Evolutionary conservation across 2,329 filamentous ascomycete species (phyloP), one percentile per base, ranked within the genome.

Genomic region (Metarhizium sp.): DNA sequence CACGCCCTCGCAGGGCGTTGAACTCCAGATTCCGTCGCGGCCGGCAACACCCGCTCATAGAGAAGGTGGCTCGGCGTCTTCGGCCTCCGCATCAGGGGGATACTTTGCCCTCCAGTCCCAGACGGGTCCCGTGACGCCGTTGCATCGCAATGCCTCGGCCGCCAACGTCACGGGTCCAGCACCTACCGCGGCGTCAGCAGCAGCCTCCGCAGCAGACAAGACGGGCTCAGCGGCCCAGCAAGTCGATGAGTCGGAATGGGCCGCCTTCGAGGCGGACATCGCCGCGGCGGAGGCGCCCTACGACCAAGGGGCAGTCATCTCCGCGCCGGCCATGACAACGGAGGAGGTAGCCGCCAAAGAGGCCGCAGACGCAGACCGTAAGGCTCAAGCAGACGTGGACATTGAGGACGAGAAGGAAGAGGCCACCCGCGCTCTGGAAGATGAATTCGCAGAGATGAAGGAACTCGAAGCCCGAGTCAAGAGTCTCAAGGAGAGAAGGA

Each of bases 191-290:
- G 32, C 32, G 7, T 34, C 32, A 34, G 32, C 32, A 11, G 32
- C 32, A 34, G 32, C 32, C 32, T 34, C 32, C 18, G 18, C 18
- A 20, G 42, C 42, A 11, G 42, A 20, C 42, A 45, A 45, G 10
- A 18, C 16, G 10, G 2, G 14, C 10, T 40, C 61, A 30, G 50
- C 59, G 18, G 53, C 62, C 46, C 57, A 60, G 18, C 60, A 66
- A 7, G 72, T 76, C 8, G 84, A 92, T 66, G 89, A 95, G 64
- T 82, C 86, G 54, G 88, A 94, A 70, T 94, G 88, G 88, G 87
- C 88, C 2, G 88, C 89, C 8, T 95, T 95, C 66, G 87, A 96
- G 67, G 87, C 88, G 2, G 89, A 95, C 54, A 84, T 95, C 55
- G 86, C 84, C 18, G 71, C 73, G 34, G 66, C 74, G 29, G 62